A percentile compares a stretch with the other conserved stretches of the same genome.
Conservation (phyloP, 768 basidiomycete genomes). For the Dictyophora rubrovolvata region DNA sequence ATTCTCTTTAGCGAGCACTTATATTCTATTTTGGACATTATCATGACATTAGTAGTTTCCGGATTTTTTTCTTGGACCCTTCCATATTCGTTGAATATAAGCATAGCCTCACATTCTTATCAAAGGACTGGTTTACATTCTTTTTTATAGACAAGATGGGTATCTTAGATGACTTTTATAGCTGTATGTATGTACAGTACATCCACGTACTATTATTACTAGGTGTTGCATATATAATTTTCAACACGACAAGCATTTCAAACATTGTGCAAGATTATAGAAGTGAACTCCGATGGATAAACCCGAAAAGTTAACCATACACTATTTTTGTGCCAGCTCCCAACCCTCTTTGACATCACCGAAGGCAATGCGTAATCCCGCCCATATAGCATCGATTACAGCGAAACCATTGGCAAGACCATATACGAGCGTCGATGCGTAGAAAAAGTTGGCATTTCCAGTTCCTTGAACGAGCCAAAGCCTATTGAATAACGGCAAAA, state of each 20-base stretch:
- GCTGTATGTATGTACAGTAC: too few species aligned
- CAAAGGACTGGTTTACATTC: too few species aligned
- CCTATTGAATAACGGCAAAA: conserved; percentile 85
- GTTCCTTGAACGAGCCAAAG: conserved; percentile 88
- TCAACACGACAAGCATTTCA: too few species aligned
- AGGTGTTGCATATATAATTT: too few species aligned
- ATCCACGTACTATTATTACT: too few species aligned
- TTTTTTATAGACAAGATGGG: too few species aligned
- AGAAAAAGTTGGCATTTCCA: conserved; percentile 98
- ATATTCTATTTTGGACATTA: background rate
- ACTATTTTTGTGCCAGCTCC: conserved; percentile 51
- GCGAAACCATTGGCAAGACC: conserved; percentile 82
- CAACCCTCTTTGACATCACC: conserved; percentile 43
- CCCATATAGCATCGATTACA: conserved; percentile 71
- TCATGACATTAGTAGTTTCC: background rate
- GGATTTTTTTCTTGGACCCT: background rate
- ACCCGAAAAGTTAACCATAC: background rate
- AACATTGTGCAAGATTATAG: too few species aligned
- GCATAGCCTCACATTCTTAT: too few species aligned
- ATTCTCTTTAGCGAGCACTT: background rate
- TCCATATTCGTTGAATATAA: too few species aligned
- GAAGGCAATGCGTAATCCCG: conserved; percentile 68
- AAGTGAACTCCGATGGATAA: too few species aligned
- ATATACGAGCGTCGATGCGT: conserved; percentile 90
- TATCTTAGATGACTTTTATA: too few species aligned